A percentile compares a stretch with the other conserved stretches of the same genome.
These are phyloP conservation scores for Fusarium veterinarium DNA, from an alignment of 2,329 filamentous ascomycete genomes.

Conservation along the genomic window DNA sequence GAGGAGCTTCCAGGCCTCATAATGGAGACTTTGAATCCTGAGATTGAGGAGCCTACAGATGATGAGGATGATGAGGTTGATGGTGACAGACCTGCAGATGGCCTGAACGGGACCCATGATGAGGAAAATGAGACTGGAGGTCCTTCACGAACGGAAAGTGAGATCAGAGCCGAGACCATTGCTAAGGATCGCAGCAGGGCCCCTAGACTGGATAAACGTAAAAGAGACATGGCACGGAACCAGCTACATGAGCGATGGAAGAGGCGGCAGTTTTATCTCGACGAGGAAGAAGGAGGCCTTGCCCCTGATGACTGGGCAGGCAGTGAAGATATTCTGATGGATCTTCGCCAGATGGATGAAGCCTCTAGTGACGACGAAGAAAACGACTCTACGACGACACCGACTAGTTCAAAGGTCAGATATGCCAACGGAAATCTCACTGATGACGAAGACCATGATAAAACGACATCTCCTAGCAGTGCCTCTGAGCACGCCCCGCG, in stretches of 20 bases:
- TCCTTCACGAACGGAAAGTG: conserved; percentile 54
- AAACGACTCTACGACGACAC: conserved; percentile 65
- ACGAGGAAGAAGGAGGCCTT: conserved; percentile 83
- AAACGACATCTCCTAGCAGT: conserved; percentile 77
- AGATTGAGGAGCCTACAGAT: conserved; percentile 45
- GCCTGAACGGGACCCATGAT: conserved; percentile 40
- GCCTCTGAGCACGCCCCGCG: conserved; percentile 81
- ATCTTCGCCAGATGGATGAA: conserved; percentile 51
- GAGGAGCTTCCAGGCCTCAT: conserved; percentile 57
- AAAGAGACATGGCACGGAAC: conserved; percentile 59
- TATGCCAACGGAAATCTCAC: conserved; percentile 79
- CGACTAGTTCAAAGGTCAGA: conserved; percentile 82
- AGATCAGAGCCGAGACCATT: conserved; percentile 54
- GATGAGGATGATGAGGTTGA: conserved; percentile 46
- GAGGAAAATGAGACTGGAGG: conserved; percentile 46
- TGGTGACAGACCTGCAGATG: conserved; percentile 33
- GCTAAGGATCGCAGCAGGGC: conserved; percentile 51
- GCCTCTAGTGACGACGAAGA: conserved; percentile 57
- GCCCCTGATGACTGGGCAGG: conserved; percentile 72
- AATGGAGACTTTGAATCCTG: conserved; percentile 46
- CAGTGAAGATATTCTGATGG: conserved; percentile 66
- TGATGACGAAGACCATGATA: conserved; percentile 76
- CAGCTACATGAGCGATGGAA: conserved; percentile 79
- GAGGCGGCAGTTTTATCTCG: conserved; percentile 82
- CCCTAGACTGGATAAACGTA: conserved; percentile 54